Evolutionary conservation across 345 rosid species (phyloP), one percentile per base, ranked within the genome.

Genomic region (Arabidopsis suecica): DNA sequence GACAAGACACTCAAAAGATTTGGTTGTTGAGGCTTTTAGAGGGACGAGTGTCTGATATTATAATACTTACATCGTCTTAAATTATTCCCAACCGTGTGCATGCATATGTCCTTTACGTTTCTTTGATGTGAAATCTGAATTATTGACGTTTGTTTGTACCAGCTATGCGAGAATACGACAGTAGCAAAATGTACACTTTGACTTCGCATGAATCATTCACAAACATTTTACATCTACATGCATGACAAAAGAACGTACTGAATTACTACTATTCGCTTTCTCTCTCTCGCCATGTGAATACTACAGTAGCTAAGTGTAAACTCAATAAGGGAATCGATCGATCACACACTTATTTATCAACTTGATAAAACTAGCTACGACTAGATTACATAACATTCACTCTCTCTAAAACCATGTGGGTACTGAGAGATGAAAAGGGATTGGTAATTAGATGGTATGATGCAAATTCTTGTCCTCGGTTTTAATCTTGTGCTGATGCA

Each of bases 71-170:
- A 61, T 51, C 25, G 44, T 69, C 74, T 61, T 76, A 47, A 69
- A 76, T 69, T 61, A 63, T 69, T 76, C 34, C 65, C 75, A 76
- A 76, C 75, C 80, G 80, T 76, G 80, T 69, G 80, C 80, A 76
- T 76, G 80, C 80, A 76, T 74, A 74, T 76, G 70, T 76, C 75
- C 65, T 53, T 23, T 62, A 62, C 51, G 74, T 62, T 70, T 69
- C 58, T 34, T 45, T 62, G 70, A 69, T 61, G 75, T 76, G 65
- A 62, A 53, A 12, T 45, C 80, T 54, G 36, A 47, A 69, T 69
- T 62, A 76, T 76, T 69, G 75, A 62, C 62, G 50, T 76, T 64
- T 28, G 32, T 47, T 74, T 36, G 58, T 61, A 22, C 47, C 61
- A 28, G 59, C 57, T 20, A 38, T 66, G 53, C 20, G 63, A 69